Conservation (phyloP, 352 stramenopile genomes). For the Peronospora tabacina region DNA sequence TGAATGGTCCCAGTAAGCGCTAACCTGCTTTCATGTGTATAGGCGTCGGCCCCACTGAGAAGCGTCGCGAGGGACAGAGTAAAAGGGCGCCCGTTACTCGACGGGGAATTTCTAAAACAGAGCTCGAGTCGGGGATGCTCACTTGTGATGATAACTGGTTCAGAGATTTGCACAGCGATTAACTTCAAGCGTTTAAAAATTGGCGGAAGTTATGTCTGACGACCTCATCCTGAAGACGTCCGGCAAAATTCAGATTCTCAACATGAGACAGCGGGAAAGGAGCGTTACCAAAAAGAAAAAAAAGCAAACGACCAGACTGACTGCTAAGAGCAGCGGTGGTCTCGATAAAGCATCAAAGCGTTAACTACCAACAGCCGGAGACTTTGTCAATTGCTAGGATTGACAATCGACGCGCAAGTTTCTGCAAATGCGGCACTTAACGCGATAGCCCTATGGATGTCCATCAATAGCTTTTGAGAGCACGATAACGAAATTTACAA, state of each 20-base stretch:
- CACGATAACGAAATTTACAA: neutral
- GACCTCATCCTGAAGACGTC: conserved; percentile 1
- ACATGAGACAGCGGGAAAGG: conserved; percentile 20
- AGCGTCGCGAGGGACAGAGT: conserved; percentile 12
- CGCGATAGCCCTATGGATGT: neutral
- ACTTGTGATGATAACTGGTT: conserved; percentile 1
- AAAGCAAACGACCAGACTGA: conserved; percentile 13
- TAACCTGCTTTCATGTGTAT: neutral
- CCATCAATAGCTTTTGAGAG: conserved; percentile 5
- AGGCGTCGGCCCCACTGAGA: conserved; percentile 17
- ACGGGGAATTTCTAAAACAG: conserved; percentile 23
- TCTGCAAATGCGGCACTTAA: neutral
- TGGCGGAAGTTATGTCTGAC: conserved; percentile 12
- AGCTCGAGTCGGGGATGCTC: neutral
- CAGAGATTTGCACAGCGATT: neutral
- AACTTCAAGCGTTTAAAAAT: conserved; percentile 27
- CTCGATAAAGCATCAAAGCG: conserved; percentile 5
- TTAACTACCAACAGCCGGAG: conserved; percentile 6
- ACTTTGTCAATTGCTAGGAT: neutral
- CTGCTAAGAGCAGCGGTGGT: neutral
- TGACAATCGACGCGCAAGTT: neutral
- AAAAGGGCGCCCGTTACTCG: conserved; percentile 26
- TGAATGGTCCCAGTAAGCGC: conserved; percentile 14
- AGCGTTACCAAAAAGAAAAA: conserved; percentile 10
- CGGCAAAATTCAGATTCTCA: conserved; percentile 9